These are phyloP conservation scores for Themeda triandra DNA, from an alignment of 176 grass and related monocot genomes.

Conservation along the genomic window DNA sequence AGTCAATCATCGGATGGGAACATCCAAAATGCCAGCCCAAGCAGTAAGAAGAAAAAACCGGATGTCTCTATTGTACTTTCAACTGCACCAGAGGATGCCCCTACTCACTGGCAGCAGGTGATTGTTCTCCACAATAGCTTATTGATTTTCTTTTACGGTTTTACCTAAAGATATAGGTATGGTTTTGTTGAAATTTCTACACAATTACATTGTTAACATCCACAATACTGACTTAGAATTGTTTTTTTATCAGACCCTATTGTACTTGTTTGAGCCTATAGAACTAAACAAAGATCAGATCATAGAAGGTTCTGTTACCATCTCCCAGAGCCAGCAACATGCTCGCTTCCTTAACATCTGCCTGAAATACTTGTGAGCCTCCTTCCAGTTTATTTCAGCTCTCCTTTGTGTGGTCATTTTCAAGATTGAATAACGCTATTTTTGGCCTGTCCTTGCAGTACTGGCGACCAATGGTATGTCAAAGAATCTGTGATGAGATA, in stretches of 20 bases:
- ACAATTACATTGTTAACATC: conserved; percentile 13
- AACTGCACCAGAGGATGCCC: conserved; percentile 90
- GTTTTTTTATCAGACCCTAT: conserved; percentile 53
- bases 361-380: conserved; percentile 80
- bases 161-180: not conserved
- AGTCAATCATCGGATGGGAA: conserved; percentile 35
- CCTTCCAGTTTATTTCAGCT: not conserved
- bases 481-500: conserved; percentile 90
- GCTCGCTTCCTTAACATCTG: conserved; percentile 81
- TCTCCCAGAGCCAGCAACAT: conserved; percentile 82
- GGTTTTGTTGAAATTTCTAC: not conserved
- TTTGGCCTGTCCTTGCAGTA: conserved; percentile 41
- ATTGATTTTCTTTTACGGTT: no score
- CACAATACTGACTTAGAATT: not conserved
- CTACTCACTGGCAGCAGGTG: conserved; percentile 99
- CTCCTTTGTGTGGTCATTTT: not conserved
- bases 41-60: conserved; percentile 59
- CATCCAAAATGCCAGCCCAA: conserved; percentile 34
- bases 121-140: not conserved
- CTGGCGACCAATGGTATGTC: conserved; percentile 66
- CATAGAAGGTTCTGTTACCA: conserved; percentile 91
- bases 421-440: conserved; percentile 24
- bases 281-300: conserved; percentile 85
- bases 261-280: conserved; percentile 91
- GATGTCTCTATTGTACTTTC: conserved; percentile 78